These are phyloP conservation scores for Aegilops speltoides DNA, from an alignment of 176 grass and related monocot genomes.

Conservation along the genomic window DNA sequence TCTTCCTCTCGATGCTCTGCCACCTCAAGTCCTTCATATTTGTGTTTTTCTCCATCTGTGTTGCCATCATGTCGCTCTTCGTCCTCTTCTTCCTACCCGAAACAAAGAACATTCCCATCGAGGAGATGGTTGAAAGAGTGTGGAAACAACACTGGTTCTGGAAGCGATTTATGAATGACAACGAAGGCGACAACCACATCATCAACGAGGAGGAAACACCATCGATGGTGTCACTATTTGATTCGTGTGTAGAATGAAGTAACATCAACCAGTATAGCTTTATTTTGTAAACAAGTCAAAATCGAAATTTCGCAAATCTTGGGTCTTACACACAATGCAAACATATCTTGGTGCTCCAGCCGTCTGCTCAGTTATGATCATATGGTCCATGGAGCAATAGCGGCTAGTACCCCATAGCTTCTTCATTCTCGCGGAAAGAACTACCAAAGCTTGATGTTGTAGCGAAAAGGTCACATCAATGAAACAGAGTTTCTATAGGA, in stretches of 20 bases:
- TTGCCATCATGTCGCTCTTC: not conserved
- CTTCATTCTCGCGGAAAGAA: no score
- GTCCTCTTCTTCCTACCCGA: not conserved
- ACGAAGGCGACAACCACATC: not conserved
- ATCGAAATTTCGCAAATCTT: not conserved
- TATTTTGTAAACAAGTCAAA: not conserved
- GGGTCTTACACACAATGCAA: not conserved
- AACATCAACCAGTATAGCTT: not conserved
- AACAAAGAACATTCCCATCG: slow-evolving; percentile 4
- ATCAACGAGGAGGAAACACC: not conserved
- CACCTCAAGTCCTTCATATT: slow-evolving; percentile 35
- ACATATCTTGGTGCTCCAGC: not conserved
- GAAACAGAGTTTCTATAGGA: no score
- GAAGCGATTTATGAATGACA: not conserved
- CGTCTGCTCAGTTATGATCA: not conserved
- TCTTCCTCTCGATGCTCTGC: slow-evolving; percentile 40
- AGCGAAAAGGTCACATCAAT: no score
- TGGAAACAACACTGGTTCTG: slow-evolving; percentile 15
- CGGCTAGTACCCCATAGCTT: no score
- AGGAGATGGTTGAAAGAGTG: slow-evolving; percentile 9
- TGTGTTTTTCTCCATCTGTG: slow-evolving; percentile 11
- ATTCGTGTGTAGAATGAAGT: not conserved
- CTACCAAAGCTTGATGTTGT: no score
- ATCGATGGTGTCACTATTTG: not conserved
- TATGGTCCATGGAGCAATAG: not conserved